Base-by-base conservation (phyloP, 768 basidiomycete species). In the Boletus edulis region DNA sequence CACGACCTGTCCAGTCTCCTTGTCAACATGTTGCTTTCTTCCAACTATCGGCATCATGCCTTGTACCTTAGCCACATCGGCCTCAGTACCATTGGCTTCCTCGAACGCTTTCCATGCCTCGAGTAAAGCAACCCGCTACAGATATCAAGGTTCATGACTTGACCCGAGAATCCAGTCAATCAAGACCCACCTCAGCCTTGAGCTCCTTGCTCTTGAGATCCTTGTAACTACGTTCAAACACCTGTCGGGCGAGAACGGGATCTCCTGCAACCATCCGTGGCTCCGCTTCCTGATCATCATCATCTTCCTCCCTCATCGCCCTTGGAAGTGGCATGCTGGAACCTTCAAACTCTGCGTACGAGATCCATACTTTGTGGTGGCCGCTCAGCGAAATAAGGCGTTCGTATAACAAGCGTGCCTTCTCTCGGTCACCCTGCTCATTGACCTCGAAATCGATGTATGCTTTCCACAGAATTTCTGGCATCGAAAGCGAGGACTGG, bases 21-120 rank as follows among this genome's bases (percentile, higher is more conserved):
- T 82, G 65, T 94, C 91, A 61, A 91, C 87, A 52, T 88, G 81
- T 57, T 93, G 84, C 62, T 85, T 82, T 76, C 89, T 91, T 70
- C 84, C 87, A 51, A 92, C 89, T 47, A 92, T 86, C 2, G 97
- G 97, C 87, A 95, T 90, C 92, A 94, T 91, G 46, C 77, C 83
- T 64, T 95, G 81, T 18, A 98, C 94, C 76, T 89, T 91, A 43
- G 82, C 79, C 29, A 90, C 80, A 53, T 93, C 85, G 8, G 83
- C 84, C 11, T 80, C 70, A 1, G 84, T 78, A 17, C 97, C 96
- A 55, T 91, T 76, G 39, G 80, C 79, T 66, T 90, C 80, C 72
- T 99, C 97, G 67, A 95, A 97, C 2, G 85, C 78, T 76, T 96
- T 97, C 97, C 97, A 99, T 1, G 91, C 89, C 66, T 96, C 89